These are phyloP conservation scores for Ustilago bromivora DNA, from an alignment of 1,284 basidiomycete species.

Conservation along the genomic window DNA sequence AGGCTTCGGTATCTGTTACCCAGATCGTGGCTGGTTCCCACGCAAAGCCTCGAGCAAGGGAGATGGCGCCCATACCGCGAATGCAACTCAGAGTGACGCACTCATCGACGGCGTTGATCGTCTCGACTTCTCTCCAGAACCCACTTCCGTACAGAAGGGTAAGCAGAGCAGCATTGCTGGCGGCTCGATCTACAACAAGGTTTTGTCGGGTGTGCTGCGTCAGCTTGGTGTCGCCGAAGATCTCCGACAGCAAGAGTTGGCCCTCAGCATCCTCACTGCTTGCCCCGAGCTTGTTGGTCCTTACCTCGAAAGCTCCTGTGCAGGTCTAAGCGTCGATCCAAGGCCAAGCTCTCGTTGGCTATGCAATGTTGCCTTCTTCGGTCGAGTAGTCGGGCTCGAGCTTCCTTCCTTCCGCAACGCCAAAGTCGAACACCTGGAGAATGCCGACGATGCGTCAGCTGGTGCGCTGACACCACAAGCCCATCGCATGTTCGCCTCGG, in stretches of 20 bases:
- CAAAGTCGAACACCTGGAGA: conserved; percentile 67
- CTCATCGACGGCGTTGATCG: conserved; percentile 12
- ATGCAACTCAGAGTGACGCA: conserved; percentile 29
- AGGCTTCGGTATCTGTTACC: conserved; percentile 87
- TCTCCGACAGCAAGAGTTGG: conserved; percentile 84
- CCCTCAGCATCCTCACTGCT: conserved; percentile 79
- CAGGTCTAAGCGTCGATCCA: conserved; percentile 83
- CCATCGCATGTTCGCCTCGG: conserved; percentile 72
- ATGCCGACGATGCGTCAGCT: conserved; percentile 72
- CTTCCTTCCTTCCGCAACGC: conserved; percentile 75
- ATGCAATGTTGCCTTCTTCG: conserved; percentile 84
- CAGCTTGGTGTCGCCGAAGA: conserved; percentile 84
- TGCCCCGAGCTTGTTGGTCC: conserved; percentile 88
- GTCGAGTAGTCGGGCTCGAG: conserved; percentile 80
- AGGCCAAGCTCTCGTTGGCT: conserved; percentile 89
- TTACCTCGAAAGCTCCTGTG: conserved; percentile 72
- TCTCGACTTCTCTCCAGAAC: conserved; percentile 63
- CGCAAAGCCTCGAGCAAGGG: conserved; percentile 18
- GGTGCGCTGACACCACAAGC: conserved; percentile 52
- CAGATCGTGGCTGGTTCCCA: conserved; percentile 90
- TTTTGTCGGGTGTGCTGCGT: conserved; percentile 81
- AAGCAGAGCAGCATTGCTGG: conserved; percentile 11
- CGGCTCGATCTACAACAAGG: conserved; percentile 80
- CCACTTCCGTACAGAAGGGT: conserved; percentile 70
- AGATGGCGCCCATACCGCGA: neutral